Percentiles rank a stretch among this genome's conserved stretches.
phyloP scores from a whole-genome alignment of 176 grass and related monocot species.

The Zoysia pacifica region DNA sequence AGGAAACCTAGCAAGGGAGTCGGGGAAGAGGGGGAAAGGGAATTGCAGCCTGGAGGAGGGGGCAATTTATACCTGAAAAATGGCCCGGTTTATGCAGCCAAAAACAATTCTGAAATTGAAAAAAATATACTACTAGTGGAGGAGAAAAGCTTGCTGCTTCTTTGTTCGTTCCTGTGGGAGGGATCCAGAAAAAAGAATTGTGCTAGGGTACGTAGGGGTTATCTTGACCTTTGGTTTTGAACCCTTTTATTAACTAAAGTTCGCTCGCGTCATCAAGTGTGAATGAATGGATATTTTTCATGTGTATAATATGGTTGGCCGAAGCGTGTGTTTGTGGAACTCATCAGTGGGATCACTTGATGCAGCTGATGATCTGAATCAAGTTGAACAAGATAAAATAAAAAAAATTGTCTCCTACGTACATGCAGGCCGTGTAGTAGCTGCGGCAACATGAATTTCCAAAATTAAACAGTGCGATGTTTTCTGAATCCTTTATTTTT shows the following conservation, averaged over 20 bases:
- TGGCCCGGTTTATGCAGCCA: neutral
- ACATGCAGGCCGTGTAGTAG: too few species aligned
- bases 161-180: constrained; percentile 7
- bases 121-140: neutral
- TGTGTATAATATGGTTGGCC: neutral
- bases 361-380: neutral
- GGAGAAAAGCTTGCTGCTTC: constrained; percentile 14
- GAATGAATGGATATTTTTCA: neutral
- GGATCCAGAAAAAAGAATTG: neutral
- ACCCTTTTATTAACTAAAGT: neutral
- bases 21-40: constrained; percentile 82
- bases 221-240: constrained; percentile 11
- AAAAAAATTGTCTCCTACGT: too few species aligned
- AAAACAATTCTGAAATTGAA: constrained; percentile 12
- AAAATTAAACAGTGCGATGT: too few species aligned
- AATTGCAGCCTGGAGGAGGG: constrained; percentile 66
- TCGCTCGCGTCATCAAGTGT: constrained; percentile 24
- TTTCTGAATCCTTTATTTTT: too few species aligned
- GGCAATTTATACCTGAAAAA: constrained; percentile 74
- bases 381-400: neutral
- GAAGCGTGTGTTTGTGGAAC: neutral
- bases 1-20: constrained; percentile 51
- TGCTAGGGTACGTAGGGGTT: neutral
- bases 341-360: neutral
- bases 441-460: too few species aligned